Percentiles rank a stretch among this genome's conserved stretches.
Conservation (phyloP, 495 filamentous ascomycete genomes). For the Penicillium macrosclerotiorum region DNA sequence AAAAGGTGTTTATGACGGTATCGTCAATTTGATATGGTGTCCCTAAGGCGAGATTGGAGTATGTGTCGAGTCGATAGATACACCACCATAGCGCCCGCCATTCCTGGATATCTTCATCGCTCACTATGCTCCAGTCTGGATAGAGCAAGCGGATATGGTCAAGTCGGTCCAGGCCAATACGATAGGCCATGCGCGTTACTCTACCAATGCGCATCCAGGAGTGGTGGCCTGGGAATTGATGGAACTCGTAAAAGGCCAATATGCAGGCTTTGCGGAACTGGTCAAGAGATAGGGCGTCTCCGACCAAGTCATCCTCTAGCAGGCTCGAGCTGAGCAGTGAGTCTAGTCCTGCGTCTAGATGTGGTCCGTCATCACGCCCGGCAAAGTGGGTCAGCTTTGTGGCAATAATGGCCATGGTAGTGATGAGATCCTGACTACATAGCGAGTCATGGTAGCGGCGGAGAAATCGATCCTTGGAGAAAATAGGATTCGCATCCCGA, state of each 20-base stretch:
- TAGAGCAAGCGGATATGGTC: conserved; percentile 12
- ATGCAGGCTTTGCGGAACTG: conserved; percentile 32
- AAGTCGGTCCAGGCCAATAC: conserved; percentile 20
- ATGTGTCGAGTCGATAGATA: conserved; percentile 39
- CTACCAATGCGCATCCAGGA: conserved; percentile 34
- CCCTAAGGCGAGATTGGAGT: conserved; percentile 20
- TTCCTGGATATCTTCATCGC: conserved; percentile 31
- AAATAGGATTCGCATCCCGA: no score
- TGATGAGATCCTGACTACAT: no score
- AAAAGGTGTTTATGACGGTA: conserved; percentile 8
- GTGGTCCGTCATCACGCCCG: no score
- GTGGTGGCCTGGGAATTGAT: conserved; percentile 29
- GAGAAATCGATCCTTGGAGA: no score
- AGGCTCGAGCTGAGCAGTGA: no score
- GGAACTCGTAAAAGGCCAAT: conserved; percentile 38
- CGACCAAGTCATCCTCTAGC: conserved; percentile 18
- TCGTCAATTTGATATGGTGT: conserved; percentile 18
- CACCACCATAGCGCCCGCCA: conserved; percentile 42
- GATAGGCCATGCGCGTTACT: conserved; percentile 33
- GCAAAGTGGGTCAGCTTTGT: no score
- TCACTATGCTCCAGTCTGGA: no score
- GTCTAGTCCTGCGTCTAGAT: no score
- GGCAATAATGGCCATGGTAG: no score
- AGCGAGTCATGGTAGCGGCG: no score
- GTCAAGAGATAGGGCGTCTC: conserved; percentile 18